phyloP scores from a whole-genome alignment of 2,329 filamentous ascomycete species.

The Cladosporium sphaerospermum region DNA sequence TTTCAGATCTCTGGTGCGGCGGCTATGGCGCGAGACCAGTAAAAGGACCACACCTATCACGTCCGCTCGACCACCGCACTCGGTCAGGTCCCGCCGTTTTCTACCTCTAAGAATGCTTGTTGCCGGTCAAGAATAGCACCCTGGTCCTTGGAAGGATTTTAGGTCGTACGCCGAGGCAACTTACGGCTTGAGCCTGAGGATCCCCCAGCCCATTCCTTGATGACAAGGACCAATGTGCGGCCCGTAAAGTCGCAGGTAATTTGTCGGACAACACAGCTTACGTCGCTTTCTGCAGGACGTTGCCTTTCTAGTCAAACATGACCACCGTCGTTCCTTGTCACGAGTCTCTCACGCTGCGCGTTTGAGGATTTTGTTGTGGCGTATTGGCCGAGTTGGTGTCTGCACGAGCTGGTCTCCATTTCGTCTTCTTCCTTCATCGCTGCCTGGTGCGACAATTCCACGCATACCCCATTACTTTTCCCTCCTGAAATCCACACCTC shows the following conservation, averaged over 20 bases:
- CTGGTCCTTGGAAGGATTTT: slow-evolving; percentile 4
- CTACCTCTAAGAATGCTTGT: slow-evolving; percentile 6
- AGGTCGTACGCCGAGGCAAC: not conserved
- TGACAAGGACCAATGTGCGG: not conserved
- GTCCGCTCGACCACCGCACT: not conserved
- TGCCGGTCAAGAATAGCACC: not conserved
- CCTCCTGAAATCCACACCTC: slow-evolving; percentile 5
- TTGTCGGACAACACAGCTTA: not conserved
- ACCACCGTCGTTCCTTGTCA: not conserved
- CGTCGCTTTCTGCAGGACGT: slow-evolving; percentile 2
- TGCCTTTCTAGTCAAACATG: not conserved
- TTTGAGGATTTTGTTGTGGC: slow-evolving; percentile 1
- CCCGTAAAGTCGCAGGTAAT: not conserved
- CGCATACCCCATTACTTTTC: not conserved
- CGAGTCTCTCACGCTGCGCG: slow-evolving; percentile 1
- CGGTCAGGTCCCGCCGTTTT: not conserved
- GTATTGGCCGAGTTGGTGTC: too few relatives aligned
- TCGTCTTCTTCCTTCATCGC: not conserved
- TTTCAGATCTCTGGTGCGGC: slow-evolving; percentile 6
- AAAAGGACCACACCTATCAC: not conserved
- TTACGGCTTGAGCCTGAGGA: not conserved
- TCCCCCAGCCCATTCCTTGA: slow-evolving; percentile 7
- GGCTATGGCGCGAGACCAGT: slow-evolving; percentile 5
- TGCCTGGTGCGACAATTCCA: not conserved
- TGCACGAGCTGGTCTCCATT: slow-evolving; percentile 4